Conservation (phyloP, 345 rosid genomes). For the Erodium maritimum region DNA sequence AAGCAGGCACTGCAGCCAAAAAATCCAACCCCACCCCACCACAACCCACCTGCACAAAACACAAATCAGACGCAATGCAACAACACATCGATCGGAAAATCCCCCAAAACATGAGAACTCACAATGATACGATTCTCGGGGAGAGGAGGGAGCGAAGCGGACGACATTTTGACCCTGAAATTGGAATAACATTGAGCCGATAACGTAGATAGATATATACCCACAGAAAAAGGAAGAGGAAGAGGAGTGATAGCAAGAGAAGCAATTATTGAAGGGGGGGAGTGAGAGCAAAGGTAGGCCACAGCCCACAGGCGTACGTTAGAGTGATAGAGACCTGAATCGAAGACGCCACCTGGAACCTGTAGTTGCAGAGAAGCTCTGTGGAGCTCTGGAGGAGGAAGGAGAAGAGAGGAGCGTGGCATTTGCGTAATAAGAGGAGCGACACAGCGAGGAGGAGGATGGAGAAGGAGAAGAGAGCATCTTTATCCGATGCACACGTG, state of each 20-base stretch:
- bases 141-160: conserved; percentile 25
- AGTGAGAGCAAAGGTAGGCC: neutral
- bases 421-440: neutral
- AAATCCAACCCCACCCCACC: conserved; percentile 52
- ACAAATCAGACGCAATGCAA: neutral
- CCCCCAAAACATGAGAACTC: conserved; percentile 2
- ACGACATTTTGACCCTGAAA: conserved; percentile 46
- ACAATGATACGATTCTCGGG: conserved; percentile 29
- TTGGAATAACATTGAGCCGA: neutral
- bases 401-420: neutral
- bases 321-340: neutral
- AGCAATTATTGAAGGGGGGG: conserved; percentile 1
- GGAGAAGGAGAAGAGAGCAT: neutral
- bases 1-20: conserved; percentile 63
- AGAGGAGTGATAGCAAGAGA: neutral
- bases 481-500: neutral
- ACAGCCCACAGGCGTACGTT: neutral
- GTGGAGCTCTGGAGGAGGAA: neutral
- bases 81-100: neutral
- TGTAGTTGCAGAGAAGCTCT: neutral
- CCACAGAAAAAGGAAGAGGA: neutral
- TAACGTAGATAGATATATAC: too few relatives aligned
- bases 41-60: conserved; percentile 49
- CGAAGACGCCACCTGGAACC: neutral
- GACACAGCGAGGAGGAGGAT: neutral